Conservation (phyloP, 2,329 filamentous ascomycete genomes). For the Atkinsonella hypoxylon region DNA sequence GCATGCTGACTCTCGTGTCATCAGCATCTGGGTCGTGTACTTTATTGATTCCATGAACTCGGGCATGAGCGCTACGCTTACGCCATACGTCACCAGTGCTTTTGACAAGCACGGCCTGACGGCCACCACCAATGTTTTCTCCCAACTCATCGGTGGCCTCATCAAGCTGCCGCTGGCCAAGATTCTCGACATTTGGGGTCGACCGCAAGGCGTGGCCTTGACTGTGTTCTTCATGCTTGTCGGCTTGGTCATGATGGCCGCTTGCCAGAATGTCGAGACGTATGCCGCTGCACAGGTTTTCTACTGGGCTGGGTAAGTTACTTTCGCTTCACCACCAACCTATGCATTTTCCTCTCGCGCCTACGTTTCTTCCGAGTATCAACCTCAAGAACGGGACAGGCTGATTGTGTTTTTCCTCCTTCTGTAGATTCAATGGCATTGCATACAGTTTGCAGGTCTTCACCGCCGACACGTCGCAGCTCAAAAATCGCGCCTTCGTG, state of each 20-base stretch:
- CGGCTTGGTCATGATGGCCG: slow-evolving; percentile 44
- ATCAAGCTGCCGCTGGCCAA: slow-evolving; percentile 24
- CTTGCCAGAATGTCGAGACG: slow-evolving; percentile 36
- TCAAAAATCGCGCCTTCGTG: slow-evolving; percentile 20
- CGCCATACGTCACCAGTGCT: slow-evolving; percentile 1
- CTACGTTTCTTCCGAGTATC: too few species aligned
- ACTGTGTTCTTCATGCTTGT: slow-evolving; percentile 24
- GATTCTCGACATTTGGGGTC: slow-evolving; percentile 26
- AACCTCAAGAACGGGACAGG: not conserved
- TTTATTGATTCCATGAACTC: slow-evolving; percentile 5
- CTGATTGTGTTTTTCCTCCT: not conserved
- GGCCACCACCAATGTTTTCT: slow-evolving; percentile 6
- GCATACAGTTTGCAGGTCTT: slow-evolving; percentile 19
- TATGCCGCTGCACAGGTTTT: slow-evolving; percentile 38
- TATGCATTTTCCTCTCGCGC: not conserved
- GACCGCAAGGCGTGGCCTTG: slow-evolving; percentile 22
- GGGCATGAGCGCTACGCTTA: not conserved
- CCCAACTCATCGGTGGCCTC: slow-evolving; percentile 20
- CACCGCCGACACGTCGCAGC: slow-evolving; percentile 19
- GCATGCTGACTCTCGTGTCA: slow-evolving; percentile 18
- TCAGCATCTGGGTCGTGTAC: slow-evolving; percentile 6
- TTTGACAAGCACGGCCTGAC: slow-evolving; percentile 1
- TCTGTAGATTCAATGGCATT: slow-evolving; percentile 12
- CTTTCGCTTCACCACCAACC: not conserved
- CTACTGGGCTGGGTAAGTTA: slow-evolving; percentile 36